These are phyloP conservation scores for Yamadazyma sp. DNA, from an alignment of 805 yeast species.

Conservation along the genomic window DNA sequence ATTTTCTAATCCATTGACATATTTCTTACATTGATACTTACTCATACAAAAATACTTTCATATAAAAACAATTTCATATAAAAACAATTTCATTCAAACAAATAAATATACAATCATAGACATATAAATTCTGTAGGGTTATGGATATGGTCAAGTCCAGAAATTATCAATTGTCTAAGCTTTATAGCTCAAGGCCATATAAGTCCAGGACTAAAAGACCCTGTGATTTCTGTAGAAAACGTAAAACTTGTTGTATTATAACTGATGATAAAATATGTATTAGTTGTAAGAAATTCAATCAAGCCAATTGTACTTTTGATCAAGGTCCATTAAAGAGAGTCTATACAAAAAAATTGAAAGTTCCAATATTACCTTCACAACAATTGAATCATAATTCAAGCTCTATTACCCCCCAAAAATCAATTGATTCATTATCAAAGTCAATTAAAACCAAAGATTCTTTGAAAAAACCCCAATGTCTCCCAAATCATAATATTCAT, in stretches of 20 bases:
- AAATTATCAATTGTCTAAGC: conserved; percentile 9
- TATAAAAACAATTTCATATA: background rate
- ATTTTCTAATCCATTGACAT: background rate
- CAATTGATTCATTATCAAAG: background rate
- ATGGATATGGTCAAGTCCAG: conserved; percentile 3
- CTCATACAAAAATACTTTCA: background rate
- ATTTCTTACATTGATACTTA: background rate
- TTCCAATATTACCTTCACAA: conserved; percentile 9
- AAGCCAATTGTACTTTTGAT: conserved; percentile 25
- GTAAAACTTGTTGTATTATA: conserved; percentile 35
- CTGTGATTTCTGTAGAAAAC: conserved; percentile 32
- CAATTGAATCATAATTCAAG: background rate
- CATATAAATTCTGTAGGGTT: background rate
- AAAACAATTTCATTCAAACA: background rate
- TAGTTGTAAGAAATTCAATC: conserved; percentile 27
- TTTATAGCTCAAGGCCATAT: conserved; percentile 23
- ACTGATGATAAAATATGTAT: conserved; percentile 28
- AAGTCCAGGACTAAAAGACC: conserved; percentile 33
- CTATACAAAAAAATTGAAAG: conserved; percentile 4
- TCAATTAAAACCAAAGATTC: background rate
- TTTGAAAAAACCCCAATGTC: background rate
- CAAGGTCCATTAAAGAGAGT: conserved; percentile 26
- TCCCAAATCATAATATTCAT: background rate
- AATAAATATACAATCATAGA: background rate
- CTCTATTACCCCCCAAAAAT: background rate